Base-by-base conservation (phyloP, 2,329 filamentous ascomycete species). In the Nakataea oryzae region DNA sequence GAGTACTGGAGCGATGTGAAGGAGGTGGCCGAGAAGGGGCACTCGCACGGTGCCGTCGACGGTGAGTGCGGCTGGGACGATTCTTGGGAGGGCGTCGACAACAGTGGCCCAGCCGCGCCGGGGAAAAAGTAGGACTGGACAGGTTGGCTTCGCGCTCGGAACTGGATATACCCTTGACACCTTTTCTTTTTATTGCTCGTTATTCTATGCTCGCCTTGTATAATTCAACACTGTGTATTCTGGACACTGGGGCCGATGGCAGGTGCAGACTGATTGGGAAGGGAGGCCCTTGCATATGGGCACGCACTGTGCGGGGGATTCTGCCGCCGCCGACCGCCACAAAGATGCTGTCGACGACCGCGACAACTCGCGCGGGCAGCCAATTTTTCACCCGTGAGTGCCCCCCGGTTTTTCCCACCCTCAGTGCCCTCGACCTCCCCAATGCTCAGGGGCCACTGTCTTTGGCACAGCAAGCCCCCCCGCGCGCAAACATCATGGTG, bases 1-100 rank as follows among this genome's bases (percentile, higher is more conserved):
- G 91, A 96, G 60, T 96, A 92, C 71, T 96, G 93, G 88, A 93
- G 89, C 70, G 90, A 96, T 70, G 84, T 91, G 65, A 90, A 86
- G 72, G 82, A 82, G 21, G 86, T 91, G 75, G 83, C 87, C 0
- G 78, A 80, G 65, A 74, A 74, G 13, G 82, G 81, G 34, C 76
- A 81, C 61, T 73, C 79, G 3, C 73, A 71, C 41, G 73, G 75
- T 24, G 80, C 78, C 2, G 75, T 79, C 2, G 78, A 78, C 62
- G 65, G 70, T 17, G 63, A 73, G 64, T 72, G 75, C 59, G 77
- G 76, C 9, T 80, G 78, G 78, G 71, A 74, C 63, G 70, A 75
- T 3, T 30, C 47, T 17, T 84, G 80, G 78, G 72, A 78, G 65
- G 82, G 81, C 8, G 67, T 84, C 32, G 82, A 85, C 66, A 76